Base-by-base conservation (phyloP, 2,329 filamentous ascomycete species). In the Cladorrhinum sp. region DNA sequence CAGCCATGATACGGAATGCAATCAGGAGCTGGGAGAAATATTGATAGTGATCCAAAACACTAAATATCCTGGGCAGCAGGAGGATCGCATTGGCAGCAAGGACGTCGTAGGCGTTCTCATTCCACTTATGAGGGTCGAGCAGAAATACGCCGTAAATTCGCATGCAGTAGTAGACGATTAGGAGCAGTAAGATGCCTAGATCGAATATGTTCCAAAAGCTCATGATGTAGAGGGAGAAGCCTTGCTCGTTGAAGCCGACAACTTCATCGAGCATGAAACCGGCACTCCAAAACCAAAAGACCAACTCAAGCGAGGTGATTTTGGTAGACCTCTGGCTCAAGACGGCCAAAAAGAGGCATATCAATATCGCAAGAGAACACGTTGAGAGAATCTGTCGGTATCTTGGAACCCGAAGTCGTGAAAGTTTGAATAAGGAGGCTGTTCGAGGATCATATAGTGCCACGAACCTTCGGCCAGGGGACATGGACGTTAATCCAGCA, bases 141-240 rank as follows among this genome's bases (percentile, higher is more conserved):
- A 96, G 80, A 62, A 96, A 86, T 56, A 96, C 89, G 20, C 92
- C 92, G 70, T 96, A 96, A 14, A 95, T 82, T 59, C 94, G 87
- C 78, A 97, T 86, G 69, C 90, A 90, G 73, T 96, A 96, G 78
- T 97, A 97, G 59, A 91, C 84, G 69, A 96, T 86, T 68, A 97
- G 86, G 63, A 97, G 79, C 23, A 96, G 77, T 57, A 97, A 77
- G 57, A 97, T 97, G 8, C 93, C 93, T 39, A 97, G 79, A 71
- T 97, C 94, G 73, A 97, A 96, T 39, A 93, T 86, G 73, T 97
- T 97, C 94, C 94, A 97, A 73, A 97, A 95, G 73, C 92, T 96
- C 87, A 97, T 94, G 70, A 97, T 91, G 76, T 97, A 98, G 28
- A 98, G 84, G 39, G 92, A 93, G 73, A 97, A 97, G 2, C 94